A percentile compares a stretch with the other conserved stretches of the same genome.
These are phyloP conservation scores for Cercophora samala DNA, from an alignment of 495 filamentous ascomycete species.

Conservation along the genomic window DNA sequence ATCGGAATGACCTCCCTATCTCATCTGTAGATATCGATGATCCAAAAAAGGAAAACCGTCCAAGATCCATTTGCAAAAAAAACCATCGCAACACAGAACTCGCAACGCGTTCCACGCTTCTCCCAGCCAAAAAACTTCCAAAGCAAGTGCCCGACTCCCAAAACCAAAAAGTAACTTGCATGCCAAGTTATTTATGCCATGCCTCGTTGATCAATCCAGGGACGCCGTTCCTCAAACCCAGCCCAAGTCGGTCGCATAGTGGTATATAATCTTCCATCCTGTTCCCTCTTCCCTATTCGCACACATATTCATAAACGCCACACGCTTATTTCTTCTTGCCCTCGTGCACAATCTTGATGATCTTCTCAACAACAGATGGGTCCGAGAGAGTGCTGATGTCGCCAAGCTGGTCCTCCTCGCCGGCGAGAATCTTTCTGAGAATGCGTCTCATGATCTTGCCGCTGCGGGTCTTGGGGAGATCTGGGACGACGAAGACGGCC, in stretches of 20 bases:
- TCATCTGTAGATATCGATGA: background rate
- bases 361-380: conserved; percentile 82
- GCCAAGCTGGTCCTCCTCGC: conserved; percentile 94
- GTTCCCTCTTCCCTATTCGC: background rate
- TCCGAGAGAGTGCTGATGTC: conserved; percentile 91
- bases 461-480: conserved; percentile 92
- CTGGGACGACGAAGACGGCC: conserved; percentile 81
- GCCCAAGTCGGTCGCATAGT: background rate
- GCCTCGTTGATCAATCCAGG: background rate
- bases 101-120: background rate
- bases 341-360: conserved; percentile 75
- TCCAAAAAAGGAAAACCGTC: background rate
- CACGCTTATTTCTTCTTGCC: conserved; percentile 45
- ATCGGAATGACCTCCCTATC: background rate
- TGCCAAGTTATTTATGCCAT: background rate
- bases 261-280: background rate
- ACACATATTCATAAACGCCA: background rate
- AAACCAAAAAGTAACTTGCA: background rate
- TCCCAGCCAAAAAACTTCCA: background rate
- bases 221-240: conserved; percentile 1
- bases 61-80: background rate
- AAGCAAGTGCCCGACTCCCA: background rate
- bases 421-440: conserved; percentile 91
- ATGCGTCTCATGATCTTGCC: conserved; percentile 99
- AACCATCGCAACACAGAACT: background rate